phyloP scores from a whole-genome alignment of 176 grass and related monocot genomes.

The Oryza punctata region DNA sequence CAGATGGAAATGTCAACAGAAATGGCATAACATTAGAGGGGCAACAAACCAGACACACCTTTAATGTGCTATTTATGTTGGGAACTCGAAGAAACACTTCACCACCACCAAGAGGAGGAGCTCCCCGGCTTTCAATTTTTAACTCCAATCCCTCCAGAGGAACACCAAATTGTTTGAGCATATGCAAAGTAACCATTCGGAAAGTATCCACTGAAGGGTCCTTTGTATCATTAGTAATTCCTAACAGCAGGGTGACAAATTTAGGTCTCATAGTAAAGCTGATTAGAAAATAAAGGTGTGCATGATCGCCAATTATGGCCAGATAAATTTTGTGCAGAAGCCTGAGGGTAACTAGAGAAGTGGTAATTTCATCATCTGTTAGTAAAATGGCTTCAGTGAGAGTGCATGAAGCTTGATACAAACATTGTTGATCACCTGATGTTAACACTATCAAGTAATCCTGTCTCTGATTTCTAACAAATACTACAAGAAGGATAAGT shows the following conservation, averaged over 20 bases:
- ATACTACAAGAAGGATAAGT: not conserved
- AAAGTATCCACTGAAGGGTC: slow-evolving; percentile 83
- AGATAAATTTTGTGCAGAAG: not conserved
- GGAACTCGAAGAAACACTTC: slow-evolving; percentile 76
- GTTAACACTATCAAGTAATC: not conserved
- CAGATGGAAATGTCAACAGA: not conserved
- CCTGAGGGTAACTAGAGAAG: not conserved
- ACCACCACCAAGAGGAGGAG: slow-evolving; percentile 82
- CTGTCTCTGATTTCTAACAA: not conserved
- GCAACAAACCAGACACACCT: slow-evolving; percentile 43
- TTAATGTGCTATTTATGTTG: slow-evolving; percentile 62
- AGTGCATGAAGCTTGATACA: not conserved
- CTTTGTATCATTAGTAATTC: slow-evolving; percentile 90
- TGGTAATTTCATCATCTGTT: not conserved
- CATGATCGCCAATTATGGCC: not conserved
- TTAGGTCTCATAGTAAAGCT: not conserved
- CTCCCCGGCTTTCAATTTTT: slow-evolving; percentile 78
- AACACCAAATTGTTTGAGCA: slow-evolving; percentile 88
- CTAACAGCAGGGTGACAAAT: slow-evolving; percentile 38
- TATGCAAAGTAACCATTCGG: slow-evolving; percentile 73
- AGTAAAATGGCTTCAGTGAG: not conserved
- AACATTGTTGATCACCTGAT: not conserved
- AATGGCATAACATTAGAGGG: not conserved
- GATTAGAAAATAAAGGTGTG: not conserved
- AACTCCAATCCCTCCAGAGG: slow-evolving; percentile 81